phyloP scores from a whole-genome alignment of 1,284 basidiomycete species.

The Fomitopsis schrenkii region DNA sequence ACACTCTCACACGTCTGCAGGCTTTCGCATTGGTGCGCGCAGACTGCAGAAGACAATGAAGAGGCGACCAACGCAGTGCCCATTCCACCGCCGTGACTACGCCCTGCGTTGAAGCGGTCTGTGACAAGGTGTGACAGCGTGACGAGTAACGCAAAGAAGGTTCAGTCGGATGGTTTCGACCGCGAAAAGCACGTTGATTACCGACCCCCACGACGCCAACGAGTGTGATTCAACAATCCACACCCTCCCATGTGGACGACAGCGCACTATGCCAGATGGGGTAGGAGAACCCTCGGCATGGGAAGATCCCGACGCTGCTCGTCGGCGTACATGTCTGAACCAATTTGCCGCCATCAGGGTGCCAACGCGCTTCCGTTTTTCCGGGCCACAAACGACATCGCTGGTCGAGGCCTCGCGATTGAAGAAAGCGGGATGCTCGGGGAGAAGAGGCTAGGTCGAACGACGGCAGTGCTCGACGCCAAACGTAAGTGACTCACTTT shows the following conservation, averaged over 20 bases:
- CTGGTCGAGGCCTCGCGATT: neutral
- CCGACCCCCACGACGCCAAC: neutral
- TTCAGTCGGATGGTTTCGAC: neutral
- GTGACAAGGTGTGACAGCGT: neutral
- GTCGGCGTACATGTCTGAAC: neutral
- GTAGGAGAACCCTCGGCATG: neutral
- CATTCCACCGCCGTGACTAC: too few relatives aligned
- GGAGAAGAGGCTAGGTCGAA: neutral
- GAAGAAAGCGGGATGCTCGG: neutral
- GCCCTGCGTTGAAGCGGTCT: neutral
- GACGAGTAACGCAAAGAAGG: neutral
- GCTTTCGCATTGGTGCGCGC: neutral
- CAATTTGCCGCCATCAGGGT: neutral
- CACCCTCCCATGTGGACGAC: neutral
- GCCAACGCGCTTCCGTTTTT: neutral
- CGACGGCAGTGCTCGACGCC: neutral
- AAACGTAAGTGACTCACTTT: constrained; percentile 14
- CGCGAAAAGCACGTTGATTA: neutral
- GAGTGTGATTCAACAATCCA: neutral
- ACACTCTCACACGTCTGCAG: neutral
- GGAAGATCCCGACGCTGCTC: neutral
- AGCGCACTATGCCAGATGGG: neutral
- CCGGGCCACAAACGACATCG: neutral
- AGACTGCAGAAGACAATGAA: neutral
- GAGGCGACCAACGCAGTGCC: too few relatives aligned